Conservation (phyloP, 2,329 filamentous ascomycete genomes). For the Talaromyces amestolkiae region DNA sequence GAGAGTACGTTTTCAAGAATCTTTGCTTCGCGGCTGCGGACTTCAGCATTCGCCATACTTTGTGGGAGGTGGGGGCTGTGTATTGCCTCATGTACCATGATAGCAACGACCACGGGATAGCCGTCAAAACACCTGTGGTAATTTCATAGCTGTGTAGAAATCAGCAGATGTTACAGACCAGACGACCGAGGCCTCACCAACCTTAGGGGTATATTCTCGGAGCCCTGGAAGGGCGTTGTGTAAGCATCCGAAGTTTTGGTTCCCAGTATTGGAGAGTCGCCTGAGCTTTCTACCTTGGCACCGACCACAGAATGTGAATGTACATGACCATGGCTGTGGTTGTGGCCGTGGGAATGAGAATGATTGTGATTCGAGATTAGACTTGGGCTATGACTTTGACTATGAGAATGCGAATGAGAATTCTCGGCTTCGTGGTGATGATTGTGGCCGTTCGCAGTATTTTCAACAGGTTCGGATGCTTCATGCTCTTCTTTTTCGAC, state of each 20-base stretch:
- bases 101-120: constrained; percentile 36
- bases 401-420: constrained; percentile 34
- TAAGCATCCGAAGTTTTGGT: constrained; percentile 17
- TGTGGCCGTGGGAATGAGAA: constrained; percentile 39
- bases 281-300: background rate
- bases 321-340: background rate
- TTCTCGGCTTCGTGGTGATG: constrained; percentile 24
- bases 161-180: constrained; percentile 19
- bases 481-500: constrained; percentile 27
- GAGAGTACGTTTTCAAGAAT: constrained; percentile 12
- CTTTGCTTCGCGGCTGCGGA: constrained; percentile 19
- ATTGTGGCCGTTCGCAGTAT: constrained; percentile 29
- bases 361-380: constrained; percentile 26
- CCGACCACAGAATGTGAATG: background rate
- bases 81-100: constrained; percentile 37
- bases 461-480: background rate
- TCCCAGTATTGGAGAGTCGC: constrained; percentile 6
- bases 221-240: constrained; percentile 14
- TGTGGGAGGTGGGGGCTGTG: constrained; percentile 22
- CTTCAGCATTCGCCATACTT: constrained; percentile 18
- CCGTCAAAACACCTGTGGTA: constrained; percentile 48
- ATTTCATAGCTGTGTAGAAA: constrained; percentile 43
- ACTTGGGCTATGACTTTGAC: constrained; percentile 14
- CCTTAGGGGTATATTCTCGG: constrained; percentile 15
- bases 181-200: constrained; percentile 1